Percentiles rank a stretch among this genome's conserved stretches.
These are phyloP conservation scores for Stephania japonica DNA, from an alignment of 164 flowering plant species.

Conservation along the genomic window DNA sequence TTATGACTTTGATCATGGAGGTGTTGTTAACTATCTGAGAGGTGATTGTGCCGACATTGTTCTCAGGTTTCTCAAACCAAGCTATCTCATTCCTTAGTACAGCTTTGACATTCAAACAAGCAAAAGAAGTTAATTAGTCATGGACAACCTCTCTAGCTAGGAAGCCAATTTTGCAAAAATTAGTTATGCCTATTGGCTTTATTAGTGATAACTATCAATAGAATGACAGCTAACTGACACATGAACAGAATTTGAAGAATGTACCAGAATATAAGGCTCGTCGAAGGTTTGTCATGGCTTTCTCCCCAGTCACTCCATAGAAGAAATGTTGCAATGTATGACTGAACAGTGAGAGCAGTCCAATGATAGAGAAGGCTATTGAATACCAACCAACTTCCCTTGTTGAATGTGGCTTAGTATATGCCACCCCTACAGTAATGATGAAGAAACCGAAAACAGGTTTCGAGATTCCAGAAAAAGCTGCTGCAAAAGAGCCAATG, in stretches of 20 bases:
- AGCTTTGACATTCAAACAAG: slow-evolving; percentile 26
- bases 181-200: background rate
- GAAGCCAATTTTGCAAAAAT: too few species aligned
- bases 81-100: slow-evolving; percentile 55
- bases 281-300: slow-evolving; percentile 60
- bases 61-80: slow-evolving; percentile 67
- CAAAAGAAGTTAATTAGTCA: background rate
- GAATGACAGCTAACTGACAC: too few species aligned
- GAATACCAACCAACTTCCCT: slow-evolving; percentile 44
- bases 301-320: slow-evolving; percentile 63
- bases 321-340: slow-evolving; percentile 66
- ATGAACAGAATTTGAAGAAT: background rate
- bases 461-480: slow-evolving; percentile 66
- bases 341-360: slow-evolving; percentile 44
- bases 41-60: slow-evolving; percentile 44
- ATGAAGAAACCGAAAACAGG: slow-evolving; percentile 70
- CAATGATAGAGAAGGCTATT: slow-evolving; percentile 32
- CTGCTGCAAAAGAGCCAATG: slow-evolving; percentile 58
- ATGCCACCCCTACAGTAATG: slow-evolving; percentile 67
- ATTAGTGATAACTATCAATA: background rate
- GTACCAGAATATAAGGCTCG: slow-evolving; percentile 51
- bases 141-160: too few species aligned
- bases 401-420: slow-evolving; percentile 32
- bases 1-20: slow-evolving; percentile 54
- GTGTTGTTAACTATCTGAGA: slow-evolving; percentile 53